A percentile compares a stretch with the other conserved stretches of the same genome.
Conservation (phyloP, 495 filamentous ascomycete species). For the Aspergillus homomorphus region DNA sequence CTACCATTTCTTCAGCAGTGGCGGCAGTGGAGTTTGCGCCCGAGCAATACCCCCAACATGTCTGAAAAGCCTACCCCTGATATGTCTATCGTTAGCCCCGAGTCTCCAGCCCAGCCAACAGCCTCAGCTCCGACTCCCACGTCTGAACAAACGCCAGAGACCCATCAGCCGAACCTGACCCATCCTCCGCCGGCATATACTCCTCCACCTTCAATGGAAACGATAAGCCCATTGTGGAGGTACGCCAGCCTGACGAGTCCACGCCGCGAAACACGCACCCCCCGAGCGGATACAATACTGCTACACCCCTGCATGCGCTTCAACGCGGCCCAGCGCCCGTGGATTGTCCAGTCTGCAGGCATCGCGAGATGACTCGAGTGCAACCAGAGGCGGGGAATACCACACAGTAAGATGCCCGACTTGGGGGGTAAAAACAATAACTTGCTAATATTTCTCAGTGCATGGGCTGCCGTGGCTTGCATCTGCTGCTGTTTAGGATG, state of each 20-base stretch:
- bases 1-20: neutral
- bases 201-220: neutral
- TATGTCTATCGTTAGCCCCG: neutral
- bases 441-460: constrained; percentile 28
- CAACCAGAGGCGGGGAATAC: constrained; percentile 42
- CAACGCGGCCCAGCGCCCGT: constrained; percentile 38
- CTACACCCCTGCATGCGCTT: constrained; percentile 31
- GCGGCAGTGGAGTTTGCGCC: neutral
- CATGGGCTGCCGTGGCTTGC: constrained; percentile 47
- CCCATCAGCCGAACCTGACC: neutral
- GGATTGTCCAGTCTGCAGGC: constrained; percentile 49
- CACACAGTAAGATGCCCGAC: constrained; percentile 39
- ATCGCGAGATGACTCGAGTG: constrained; percentile 45
- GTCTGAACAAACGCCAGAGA: constrained; percentile 8
- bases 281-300: constrained; percentile 29
- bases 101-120: neutral
- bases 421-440: neutral
- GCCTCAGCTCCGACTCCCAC: constrained; percentile 11
- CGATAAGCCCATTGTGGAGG: neutral
- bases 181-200: constrained; percentile 2
- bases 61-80: neutral
- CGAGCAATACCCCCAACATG: neutral
- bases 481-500: constrained; percentile 49
- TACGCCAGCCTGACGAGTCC: neutral
- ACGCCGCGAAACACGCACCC: constrained; percentile 8